Percentiles rank a stretch among this genome's conserved stretches.
These are phyloP conservation scores for Podospora sp. DNA, from an alignment of 495 filamentous ascomycete species.

Conservation along the genomic window DNA sequence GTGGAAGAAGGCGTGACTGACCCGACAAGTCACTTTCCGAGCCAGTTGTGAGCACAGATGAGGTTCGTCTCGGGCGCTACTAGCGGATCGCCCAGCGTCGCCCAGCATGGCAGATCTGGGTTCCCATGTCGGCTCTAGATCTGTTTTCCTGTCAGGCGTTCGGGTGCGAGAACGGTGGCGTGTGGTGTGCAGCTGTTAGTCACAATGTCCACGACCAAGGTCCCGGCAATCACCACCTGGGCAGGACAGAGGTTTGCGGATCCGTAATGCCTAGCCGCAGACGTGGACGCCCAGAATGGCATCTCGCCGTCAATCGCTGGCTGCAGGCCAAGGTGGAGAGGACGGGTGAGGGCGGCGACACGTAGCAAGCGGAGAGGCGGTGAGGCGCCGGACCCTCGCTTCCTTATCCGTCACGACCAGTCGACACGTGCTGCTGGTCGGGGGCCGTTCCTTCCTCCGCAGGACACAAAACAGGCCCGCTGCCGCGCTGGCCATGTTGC, in stretches of 20 bases:
- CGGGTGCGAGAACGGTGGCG: not conserved
- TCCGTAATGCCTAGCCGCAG: not conserved
- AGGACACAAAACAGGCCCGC: not conserved
- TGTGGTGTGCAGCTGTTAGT: not conserved
- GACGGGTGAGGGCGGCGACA: not conserved
- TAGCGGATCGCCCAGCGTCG: not conserved
- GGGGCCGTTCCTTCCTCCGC: not conserved
- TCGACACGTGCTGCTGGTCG: not conserved
- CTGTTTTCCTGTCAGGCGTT: not conserved
- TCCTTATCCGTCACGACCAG: not conserved
- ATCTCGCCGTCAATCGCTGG: not conserved
- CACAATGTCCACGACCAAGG: not conserved
- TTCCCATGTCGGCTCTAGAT: not conserved
- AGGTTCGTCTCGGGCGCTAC: not conserved
- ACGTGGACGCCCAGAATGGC: not conserved
- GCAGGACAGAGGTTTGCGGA: no score
- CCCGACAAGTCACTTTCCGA: not conserved
- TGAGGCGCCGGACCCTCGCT: slow-evolving; percentile 1
- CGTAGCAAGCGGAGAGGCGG: slow-evolving; percentile 9
- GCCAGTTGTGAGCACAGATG: not conserved
- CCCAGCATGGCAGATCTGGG: not conserved
- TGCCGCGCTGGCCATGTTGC: not conserved
- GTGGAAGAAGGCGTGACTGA: not conserved
- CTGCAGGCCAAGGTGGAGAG: not conserved
- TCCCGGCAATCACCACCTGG: no score